Evolutionary conservation across 768 basidiomycete genomes (phyloP).

Genomic region (Termitomyces sp.): DNA sequence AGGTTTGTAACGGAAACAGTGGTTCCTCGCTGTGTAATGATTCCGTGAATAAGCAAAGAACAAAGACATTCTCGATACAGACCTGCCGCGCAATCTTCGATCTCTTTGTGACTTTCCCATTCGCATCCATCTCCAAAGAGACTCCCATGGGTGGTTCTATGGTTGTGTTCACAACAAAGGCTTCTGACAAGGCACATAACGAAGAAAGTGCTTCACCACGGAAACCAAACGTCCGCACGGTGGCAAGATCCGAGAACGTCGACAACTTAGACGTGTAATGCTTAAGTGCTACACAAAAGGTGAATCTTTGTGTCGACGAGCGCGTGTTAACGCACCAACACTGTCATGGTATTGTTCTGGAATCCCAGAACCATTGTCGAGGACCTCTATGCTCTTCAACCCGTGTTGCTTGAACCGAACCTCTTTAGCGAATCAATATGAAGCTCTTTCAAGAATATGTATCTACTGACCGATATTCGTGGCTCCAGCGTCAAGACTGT

Average conservation of each 20-base stretch:
- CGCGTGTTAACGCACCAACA: constrained; percentile 52
- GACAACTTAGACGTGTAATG: constrained; percentile 91
- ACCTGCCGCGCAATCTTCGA: constrained; percentile 79
- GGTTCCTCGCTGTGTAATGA: constrained; percentile 72
- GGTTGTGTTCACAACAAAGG: constrained; percentile 67
- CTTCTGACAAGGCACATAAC: constrained; percentile 77
- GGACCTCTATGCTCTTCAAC: constrained; percentile 73
- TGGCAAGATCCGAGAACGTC: constrained; percentile 66
- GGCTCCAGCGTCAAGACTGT: constrained; percentile 90
- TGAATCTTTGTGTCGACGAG: background rate
- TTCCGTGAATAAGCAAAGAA: background rate
- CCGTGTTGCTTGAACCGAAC: constrained; percentile 90
- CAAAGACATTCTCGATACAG: constrained; percentile 11
- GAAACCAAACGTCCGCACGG: constrained; percentile 85
- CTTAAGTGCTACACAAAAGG: constrained; percentile 59
- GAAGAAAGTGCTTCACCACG: constrained; percentile 95
- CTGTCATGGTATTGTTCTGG: constrained; percentile 67
- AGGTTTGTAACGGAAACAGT: constrained; percentile 68
- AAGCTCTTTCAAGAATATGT: background rate
- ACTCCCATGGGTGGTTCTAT: constrained; percentile 79
- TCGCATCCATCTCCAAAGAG: constrained; percentile 64
- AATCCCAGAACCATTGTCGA: constrained; percentile 92
- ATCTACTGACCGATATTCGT: constrained; percentile 67
- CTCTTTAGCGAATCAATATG: constrained; percentile 41
- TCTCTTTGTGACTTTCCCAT: constrained; percentile 53